Evolutionary conservation across 2,329 filamentous ascomycete species (phyloP), one percentile per base, ranked within the genome.

Genomic region (Apiospora saccharicola): DNA sequence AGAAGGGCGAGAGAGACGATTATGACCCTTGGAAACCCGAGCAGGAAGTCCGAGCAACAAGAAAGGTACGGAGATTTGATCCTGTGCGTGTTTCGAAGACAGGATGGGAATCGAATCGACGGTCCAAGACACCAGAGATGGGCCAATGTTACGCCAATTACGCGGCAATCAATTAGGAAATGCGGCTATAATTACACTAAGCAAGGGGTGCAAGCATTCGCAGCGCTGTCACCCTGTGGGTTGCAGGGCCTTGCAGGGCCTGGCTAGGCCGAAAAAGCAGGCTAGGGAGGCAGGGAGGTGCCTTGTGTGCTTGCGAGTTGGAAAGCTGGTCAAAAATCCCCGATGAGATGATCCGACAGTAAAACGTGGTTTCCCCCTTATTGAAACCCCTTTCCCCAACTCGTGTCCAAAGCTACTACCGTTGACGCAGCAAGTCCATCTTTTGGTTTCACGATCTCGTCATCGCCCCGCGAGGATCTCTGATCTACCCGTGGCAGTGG

Each of bases 71-170:
- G 47, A 47, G 67, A 41, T 44, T 53, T 70, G 68, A 30, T 57
- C 22, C 68, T 70, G 68, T 70, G 68, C 46, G 22, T 34, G 68
- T 70, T 70, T 57, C 68, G 68, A 70, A 53, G 30, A 19, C 68
- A 10, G 37, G 26, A 53, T 70, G 46, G 49, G 49, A 70, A 70
- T 64, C 30, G 57, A 64, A 64, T 64, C 57, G 57, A 41, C 57
- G 57, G 57, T 41, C 57, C 57, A 64, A 64, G 57, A 64, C 57
- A 64, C 57, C n/a, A 64, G 57, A 41, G 57, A 64, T 64, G 57
- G 57, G 57, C 57, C 57, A 64, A 64, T 64, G 57, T 37, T 41
- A 64, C 57, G 34, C 57, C 57, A 64, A 34, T 41, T 41, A 64
- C 57, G 57, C 57, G 57, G 57, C 57, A 64, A 64, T 64, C 57